A percentile compares a stretch with the other conserved stretches of the same genome.
Evolutionary conservation across 495 filamentous ascomycete genomes (phyloP).

Genomic region (Lasiosphaeria miniovina): DNA sequence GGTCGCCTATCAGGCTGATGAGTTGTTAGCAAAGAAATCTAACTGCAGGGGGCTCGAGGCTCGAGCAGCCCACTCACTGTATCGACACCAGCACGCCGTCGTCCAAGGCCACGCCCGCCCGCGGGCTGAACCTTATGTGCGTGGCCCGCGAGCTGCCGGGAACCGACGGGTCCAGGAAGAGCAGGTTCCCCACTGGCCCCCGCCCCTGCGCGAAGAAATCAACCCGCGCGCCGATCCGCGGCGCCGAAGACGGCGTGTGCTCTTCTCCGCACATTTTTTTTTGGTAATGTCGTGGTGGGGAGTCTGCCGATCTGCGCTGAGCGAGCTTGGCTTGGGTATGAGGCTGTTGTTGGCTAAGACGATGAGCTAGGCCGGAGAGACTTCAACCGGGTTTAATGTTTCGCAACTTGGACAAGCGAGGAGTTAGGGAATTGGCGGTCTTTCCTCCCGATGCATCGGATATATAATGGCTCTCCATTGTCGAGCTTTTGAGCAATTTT

Average conservation of each 20-base stretch:
- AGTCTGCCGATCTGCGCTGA: too few species aligned
- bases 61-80: constrained; percentile 25
- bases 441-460: too few species aligned
- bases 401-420: too few species aligned
- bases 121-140: constrained; percentile 25
- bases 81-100: constrained; percentile 28
- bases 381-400: too few species aligned
- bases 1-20: constrained; percentile 38
- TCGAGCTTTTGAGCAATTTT: too few species aligned
- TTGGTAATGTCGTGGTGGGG: too few species aligned
- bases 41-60: too few species aligned
- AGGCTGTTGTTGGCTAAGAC: too few species aligned
- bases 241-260: constrained; percentile 20
- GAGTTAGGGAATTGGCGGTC: neutral
- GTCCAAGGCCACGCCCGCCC: constrained; percentile 1
- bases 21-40: neutral
- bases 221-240: constrained; percentile 29
- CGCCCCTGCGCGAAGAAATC: constrained; percentile 22
- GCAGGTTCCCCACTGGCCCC: constrained; percentile 25
- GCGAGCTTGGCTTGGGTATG: too few species aligned
- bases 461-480: too few species aligned
- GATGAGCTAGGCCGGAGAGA: too few species aligned
- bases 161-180: constrained; percentile 29
- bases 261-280: constrained; percentile 30
- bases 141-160: constrained; percentile 28